Evolutionary conservation across 2,329 filamentous ascomycete species (phyloP).

Genomic region (Metarhizium humberi): DNA sequence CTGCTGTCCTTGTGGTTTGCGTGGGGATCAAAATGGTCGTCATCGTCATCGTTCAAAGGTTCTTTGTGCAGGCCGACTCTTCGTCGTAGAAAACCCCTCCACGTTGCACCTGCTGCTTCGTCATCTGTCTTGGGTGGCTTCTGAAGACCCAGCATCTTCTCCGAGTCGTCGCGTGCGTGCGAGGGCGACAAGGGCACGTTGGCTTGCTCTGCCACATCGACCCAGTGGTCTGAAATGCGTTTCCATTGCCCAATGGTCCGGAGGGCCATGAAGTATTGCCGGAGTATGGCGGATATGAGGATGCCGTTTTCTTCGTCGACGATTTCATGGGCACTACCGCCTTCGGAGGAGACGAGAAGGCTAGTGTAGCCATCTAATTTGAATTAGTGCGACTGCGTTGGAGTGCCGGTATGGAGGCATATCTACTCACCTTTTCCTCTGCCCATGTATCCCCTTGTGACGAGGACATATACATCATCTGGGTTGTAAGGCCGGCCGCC

Average conservation of each 20-base stretch:
- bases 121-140: constrained; percentile 7
- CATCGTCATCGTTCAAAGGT: constrained; percentile 28
- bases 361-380: constrained; percentile 63
- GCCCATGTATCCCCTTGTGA: constrained; percentile 82
- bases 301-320: constrained; percentile 82
- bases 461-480: constrained; percentile 58
- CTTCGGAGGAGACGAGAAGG: constrained; percentile 66
- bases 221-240: constrained; percentile 63
- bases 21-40: constrained; percentile 30
- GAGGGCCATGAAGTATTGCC: constrained; percentile 85
- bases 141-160: constrained; percentile 17
- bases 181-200: constrained; percentile 28
- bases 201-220: constrained; percentile 51
- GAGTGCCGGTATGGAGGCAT: not conserved
- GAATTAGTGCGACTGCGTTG: no score
- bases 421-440: constrained; percentile 53
- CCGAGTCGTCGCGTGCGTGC: constrained; percentile 26
- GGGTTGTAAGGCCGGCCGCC: constrained; percentile 52
- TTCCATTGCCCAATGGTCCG: constrained; percentile 76
- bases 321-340: constrained; percentile 67
- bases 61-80: constrained; percentile 23
- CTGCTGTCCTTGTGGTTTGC: constrained; percentile 20
- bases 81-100: constrained; percentile 26
- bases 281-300: constrained; percentile 74
- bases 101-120: constrained; percentile 16